Conservation (phyloP, 2,329 filamentous ascomycete genomes). For the Fusarium brachygibbosum region DNA sequence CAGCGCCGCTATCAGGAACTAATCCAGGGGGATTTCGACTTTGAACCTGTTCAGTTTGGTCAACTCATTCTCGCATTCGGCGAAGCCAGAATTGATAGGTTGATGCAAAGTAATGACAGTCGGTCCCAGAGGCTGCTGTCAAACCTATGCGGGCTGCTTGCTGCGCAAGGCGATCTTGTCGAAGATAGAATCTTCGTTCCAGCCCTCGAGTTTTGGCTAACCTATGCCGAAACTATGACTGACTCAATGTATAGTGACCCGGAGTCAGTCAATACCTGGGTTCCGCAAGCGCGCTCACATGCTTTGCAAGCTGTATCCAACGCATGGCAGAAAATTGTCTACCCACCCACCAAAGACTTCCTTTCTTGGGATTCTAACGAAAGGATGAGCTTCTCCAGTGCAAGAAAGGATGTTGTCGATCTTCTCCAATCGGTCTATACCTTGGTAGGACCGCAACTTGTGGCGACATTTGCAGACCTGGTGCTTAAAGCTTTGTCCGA, state of each 20-base stretch:
- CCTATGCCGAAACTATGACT: constrained; percentile 77
- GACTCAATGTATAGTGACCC: constrained; percentile 69
- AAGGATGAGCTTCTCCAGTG: constrained; percentile 76
- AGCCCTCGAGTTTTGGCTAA: constrained; percentile 85
- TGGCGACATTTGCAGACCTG: constrained; percentile 70
- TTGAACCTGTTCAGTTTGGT: constrained; percentile 75
- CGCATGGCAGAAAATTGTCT: constrained; percentile 77
- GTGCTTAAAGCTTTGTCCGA: constrained; percentile 63
- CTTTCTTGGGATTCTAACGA: constrained; percentile 78
- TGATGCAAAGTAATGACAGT: constrained; percentile 67
- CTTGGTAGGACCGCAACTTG: constrained; percentile 67
- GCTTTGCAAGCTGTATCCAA: constrained; percentile 75
- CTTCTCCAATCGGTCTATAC: constrained; percentile 79
- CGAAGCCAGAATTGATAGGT: constrained; percentile 71
- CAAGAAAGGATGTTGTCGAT: constrained; percentile 83
- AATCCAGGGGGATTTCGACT: constrained; percentile 71
- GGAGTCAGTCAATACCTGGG: constrained; percentile 65
- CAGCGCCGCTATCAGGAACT: constrained; percentile 67
- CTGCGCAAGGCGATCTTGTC: constrained; percentile 74
- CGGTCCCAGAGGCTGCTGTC: constrained; percentile 67
- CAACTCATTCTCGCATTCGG: constrained; percentile 77
- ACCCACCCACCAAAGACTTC: constrained; percentile 70
- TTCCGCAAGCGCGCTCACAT: constrained; percentile 68
- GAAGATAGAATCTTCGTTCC: constrained; percentile 80
- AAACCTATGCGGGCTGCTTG: constrained; percentile 74